Conservation (phyloP, 129 eudicot species). For the Escallonia rubra region DNA sequence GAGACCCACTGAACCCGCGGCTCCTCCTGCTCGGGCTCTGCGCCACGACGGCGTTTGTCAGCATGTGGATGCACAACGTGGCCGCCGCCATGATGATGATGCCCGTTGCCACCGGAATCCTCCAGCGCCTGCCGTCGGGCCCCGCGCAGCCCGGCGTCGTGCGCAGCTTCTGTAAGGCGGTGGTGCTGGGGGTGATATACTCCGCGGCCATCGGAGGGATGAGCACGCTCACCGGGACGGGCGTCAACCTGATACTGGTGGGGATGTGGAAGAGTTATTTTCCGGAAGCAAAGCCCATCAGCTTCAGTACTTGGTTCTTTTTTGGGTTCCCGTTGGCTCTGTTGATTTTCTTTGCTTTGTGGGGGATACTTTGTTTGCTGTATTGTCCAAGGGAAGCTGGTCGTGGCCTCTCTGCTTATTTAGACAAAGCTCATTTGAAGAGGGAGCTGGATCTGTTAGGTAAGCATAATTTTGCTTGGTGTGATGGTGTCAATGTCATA, state of each 20-base stretch:
- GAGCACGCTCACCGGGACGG: constrained; percentile 91
- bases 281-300: constrained; percentile 64
- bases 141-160: constrained; percentile 21
- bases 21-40: constrained; percentile 81
- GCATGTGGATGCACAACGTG: constrained; percentile 98
- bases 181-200: constrained; percentile 76
- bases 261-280: constrained; percentile 94
- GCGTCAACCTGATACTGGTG: constrained; percentile 86
- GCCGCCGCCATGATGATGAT: constrained; percentile 86
- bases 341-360: constrained; percentile 48
- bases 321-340: constrained; percentile 75
- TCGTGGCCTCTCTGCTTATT: constrained; percentile 37
- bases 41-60: constrained; percentile 75
- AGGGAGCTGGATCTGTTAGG: constrained; percentile 81
- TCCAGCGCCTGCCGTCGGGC: constrained; percentile 56
- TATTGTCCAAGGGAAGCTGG: constrained; percentile 40
- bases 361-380: constrained; percentile 62
- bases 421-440: constrained; percentile 67
- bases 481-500: no score
- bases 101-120: constrained; percentile 92
- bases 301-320: constrained; percentile 67
- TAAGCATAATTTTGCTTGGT: constrained; percentile 9
- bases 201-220: constrained; percentile 75
- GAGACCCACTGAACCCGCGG: constrained; percentile 75
- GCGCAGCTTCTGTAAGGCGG: constrained; percentile 71